phyloP scores from a whole-genome alignment of 352 stramenopile species.

The Globisporangium cystogenes region DNA sequence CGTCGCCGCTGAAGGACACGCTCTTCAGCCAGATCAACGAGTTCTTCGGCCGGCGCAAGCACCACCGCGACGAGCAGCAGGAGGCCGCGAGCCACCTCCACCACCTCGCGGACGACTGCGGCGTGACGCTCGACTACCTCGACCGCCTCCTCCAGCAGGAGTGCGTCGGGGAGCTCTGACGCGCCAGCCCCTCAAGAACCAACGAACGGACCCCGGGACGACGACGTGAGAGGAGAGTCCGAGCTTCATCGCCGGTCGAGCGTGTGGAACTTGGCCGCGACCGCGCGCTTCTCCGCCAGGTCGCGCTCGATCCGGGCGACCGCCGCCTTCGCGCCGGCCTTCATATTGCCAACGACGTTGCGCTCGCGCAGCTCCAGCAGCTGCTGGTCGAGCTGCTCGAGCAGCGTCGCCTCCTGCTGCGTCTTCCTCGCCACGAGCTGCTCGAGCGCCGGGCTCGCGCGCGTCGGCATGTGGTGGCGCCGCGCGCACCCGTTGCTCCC shows the following conservation, averaged over 20 bases:
- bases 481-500: constrained; percentile 52
- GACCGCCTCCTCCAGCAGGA: constrained; percentile 10
- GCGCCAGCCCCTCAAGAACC: neutral
- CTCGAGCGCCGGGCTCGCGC: constrained; percentile 34
- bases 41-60: constrained; percentile 8
- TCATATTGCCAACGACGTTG: constrained; percentile 49
- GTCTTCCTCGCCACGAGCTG: constrained; percentile 38
- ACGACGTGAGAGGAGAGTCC: too few relatives aligned
- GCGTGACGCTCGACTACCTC: constrained; percentile 12
- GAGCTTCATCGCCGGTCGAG: constrained; percentile 29
- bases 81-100: neutral
- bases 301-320: constrained; percentile 51
- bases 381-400: constrained; percentile 57
- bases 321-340: constrained; percentile 33
- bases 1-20: constrained; percentile 3
- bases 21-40: constrained; percentile 14
- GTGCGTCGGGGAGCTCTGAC: neutral
- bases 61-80: neutral
- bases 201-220: too few relatives aligned
- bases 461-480: constrained; percentile 53
- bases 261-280: constrained; percentile 44
- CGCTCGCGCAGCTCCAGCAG: constrained; percentile 51
- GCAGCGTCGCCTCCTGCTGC: constrained; percentile 25
- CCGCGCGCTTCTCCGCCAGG: constrained; percentile 31
- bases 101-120: constrained; percentile 12